A percentile compares a stretch with the other conserved stretches of the same genome.
Conservation (phyloP, 345 rosid genomes). For the Streptanthus diversifolius region DNA sequence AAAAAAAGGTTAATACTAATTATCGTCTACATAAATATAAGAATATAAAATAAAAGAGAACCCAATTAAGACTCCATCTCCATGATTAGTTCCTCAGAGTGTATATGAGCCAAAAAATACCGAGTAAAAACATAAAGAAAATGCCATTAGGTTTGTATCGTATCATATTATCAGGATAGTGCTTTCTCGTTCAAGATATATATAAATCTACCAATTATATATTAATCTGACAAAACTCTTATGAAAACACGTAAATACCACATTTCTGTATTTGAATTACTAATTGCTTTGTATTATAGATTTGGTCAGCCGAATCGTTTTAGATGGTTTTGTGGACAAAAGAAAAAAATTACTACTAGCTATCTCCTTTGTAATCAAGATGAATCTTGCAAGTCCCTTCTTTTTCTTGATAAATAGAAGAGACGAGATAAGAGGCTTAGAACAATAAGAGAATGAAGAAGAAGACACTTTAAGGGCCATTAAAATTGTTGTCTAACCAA, state of each 20-base stretch:
- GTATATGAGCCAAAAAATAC: too few species aligned
- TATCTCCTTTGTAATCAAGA: neutral
- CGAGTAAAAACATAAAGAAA: too few species aligned
- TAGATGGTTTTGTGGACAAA: too few species aligned
- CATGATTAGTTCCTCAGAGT: neutral
- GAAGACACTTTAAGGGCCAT: slow-evolving; percentile 18
- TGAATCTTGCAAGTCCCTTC: neutral
- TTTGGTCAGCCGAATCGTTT: too few species aligned
- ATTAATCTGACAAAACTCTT: neutral
- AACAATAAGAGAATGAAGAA: slow-evolving; percentile 19
- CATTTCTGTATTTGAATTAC: neutral
- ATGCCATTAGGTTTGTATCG: too few species aligned
- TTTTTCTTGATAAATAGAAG: neutral
- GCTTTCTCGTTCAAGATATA: too few species aligned
- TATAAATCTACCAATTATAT: neutral
- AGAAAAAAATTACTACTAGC: too few species aligned
- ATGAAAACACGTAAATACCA: neutral
- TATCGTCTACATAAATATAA: neutral
- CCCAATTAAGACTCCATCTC: neutral
- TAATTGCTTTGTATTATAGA: too few species aligned
- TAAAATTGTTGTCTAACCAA: slow-evolving; percentile 20
- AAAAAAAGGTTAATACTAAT: too few species aligned
- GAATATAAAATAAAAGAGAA: neutral
- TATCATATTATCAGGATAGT: too few species aligned
- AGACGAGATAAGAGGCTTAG: neutral